Evolutionary conservation across 352 stramenopile species (phyloP), one percentile per base, ranked within the genome.

Genomic region (Phytophthora sp.): DNA sequence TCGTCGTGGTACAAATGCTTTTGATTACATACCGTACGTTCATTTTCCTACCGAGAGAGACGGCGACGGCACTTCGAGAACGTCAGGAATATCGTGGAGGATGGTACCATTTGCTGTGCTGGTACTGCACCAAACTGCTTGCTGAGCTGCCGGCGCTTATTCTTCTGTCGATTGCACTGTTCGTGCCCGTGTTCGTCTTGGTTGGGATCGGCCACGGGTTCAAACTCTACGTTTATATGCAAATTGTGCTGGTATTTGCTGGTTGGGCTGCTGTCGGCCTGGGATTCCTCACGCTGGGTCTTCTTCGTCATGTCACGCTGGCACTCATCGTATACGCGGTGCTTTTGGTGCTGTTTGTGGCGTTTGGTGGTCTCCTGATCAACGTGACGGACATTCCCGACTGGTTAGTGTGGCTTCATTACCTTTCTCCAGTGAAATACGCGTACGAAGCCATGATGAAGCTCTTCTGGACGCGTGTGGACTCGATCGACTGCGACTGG

Each of bases 361-460:
- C 63, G 1, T 86, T 84, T 35, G 79, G 77, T 9, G 77, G 77
- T 0, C 56, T 86, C 5, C 23, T 88, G 11, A 69, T 84, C 29
- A 82, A 88, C 20, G 53, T 75, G 13, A 68, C 75, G 41, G 64
- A 76, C 29, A 77, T 76, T 7, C 79, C 77, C 0, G 74, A 81
- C 59, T 88, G 74, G 72, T 68, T 86, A 2, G 54, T 76, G 44
- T 88, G 79, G 79, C 58, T 88, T n/a, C 75, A 84, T 35, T 86
- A 84, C 68, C 71, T 88, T n/a, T 88, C 79, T 15, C 77, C 77
- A 0, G 44, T 88, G 30, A 82, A 81, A 52, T 88, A 83, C 61
- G 66, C 54, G n/a, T 86, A 76, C 42, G 74, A 80, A 13, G 74
- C 73, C 2, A 29, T 84, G 31, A 86, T 83, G 72, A 77, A 75